phyloP scores from a whole-genome alignment of 768 basidiomycete genomes.

The Termitomyces sp. region DNA sequence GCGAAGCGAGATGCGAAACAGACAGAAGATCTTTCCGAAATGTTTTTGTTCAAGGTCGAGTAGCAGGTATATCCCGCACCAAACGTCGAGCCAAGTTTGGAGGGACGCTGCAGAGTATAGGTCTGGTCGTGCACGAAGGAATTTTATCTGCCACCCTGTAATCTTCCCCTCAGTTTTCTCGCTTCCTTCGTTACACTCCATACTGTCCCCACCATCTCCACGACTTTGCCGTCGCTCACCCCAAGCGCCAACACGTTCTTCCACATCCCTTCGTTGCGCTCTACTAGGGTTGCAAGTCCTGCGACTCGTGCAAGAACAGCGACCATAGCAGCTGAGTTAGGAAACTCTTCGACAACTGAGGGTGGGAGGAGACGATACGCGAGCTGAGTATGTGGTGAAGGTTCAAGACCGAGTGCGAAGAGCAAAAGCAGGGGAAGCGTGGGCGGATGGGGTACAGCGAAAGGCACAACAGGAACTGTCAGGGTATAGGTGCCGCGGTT shows the following conservation, averaged over 20 bases:
- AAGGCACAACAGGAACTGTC: conserved; percentile 49
- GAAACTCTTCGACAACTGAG: conserved; percentile 56
- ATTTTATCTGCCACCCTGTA: background rate
- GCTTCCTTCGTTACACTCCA: conserved; percentile 79
- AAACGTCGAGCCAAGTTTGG: background rate
- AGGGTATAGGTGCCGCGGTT: conserved; percentile 27
- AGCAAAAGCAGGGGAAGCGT: conserved; percentile 58
- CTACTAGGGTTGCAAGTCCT: conserved; percentile 34
- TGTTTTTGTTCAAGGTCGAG: background rate
- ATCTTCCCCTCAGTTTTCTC: conserved; percentile 19
- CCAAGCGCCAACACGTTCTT: conserved; percentile 57
- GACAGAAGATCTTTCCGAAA: background rate
- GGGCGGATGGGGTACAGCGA: conserved; percentile 48
- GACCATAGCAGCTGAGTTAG: conserved; percentile 57
- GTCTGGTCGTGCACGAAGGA: background rate
- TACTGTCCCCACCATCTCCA: conserved; percentile 50
- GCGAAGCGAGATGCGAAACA: background rate
- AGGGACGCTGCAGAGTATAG: background rate
- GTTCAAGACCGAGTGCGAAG: conserved; percentile 53
- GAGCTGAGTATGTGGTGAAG: conserved; percentile 37
- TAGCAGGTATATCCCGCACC: background rate
- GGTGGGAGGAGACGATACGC: conserved; percentile 53
- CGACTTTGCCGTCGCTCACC: conserved; percentile 39
- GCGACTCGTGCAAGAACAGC: conserved; percentile 37
- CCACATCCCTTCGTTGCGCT: conserved; percentile 61